Conservation (phyloP, 495 filamentous ascomycete genomes). For the Xylaria telfairii region DNA sequence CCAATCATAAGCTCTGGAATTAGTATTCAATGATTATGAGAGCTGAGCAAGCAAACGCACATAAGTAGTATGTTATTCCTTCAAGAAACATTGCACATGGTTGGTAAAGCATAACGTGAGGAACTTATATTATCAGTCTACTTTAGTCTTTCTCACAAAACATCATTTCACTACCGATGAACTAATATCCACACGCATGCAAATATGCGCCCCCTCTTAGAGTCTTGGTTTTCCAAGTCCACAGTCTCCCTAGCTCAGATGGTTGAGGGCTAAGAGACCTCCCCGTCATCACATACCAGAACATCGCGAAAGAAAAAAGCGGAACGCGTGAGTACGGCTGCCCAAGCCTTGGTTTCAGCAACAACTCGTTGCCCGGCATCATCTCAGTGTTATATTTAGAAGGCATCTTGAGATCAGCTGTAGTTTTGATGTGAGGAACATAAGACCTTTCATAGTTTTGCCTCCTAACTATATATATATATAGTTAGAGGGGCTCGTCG, state of each 20-base stretch:
- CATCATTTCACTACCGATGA: background rate
- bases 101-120: too few species aligned
- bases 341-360: background rate
- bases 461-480: background rate
- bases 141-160: background rate
- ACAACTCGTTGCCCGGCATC: background rate
- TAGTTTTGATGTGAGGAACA: background rate
- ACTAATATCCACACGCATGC: background rate
- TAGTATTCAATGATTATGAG: background rate
- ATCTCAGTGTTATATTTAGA: background rate
- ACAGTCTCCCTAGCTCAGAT: background rate
- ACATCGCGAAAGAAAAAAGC: background rate
- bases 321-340: background rate
- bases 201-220: background rate
- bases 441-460: too few species aligned
- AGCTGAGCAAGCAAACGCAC: background rate
- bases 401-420: background rate
- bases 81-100: background rate
- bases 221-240: background rate
- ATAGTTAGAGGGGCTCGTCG: background rate
- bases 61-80: background rate
- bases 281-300: background rate
- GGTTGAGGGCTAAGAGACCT: background rate
- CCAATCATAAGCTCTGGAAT: background rate
- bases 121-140: background rate